Evolutionary conservation across 805 yeast genomes (phyloP), one percentile per base, ranked within the genome.

Genomic region (Kodamaea kakaduensis): DNA sequence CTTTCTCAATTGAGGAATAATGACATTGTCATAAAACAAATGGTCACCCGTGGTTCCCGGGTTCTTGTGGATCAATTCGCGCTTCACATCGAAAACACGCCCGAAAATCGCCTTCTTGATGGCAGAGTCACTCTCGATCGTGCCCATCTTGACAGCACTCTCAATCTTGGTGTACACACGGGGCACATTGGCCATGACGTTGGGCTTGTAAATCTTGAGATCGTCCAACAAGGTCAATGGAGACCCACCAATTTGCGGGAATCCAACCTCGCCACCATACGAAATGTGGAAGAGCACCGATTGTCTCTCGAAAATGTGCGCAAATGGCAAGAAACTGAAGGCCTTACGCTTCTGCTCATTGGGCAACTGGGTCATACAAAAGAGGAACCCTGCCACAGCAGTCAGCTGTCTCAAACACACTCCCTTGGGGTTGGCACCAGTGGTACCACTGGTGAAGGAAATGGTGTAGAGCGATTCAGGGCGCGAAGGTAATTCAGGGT

Each of bases 291-390:
- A 44, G 4, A 51, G 53, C 16, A 50, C 31, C 10, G 50, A 35
- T 40, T 51, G 57, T 23, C 69, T 45, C 40, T 63, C 64, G 40
- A 46, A 63, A 14, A 63, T 59, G 40, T 63, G 69, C 9, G 69
- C 64, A 42, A 63, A 51, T 0, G 69, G 69, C 38, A 63, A 50
- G 43, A 59, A 62, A 14, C 45, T 32, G 31, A 46, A 52, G 9
- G 46, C 47, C 15, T 31, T 32, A n/a, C 25, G 10, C 5, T 34
- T 32, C 10, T 9, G 6, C 14, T 12, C 22, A 15, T 22, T 18
- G 7, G 39, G 37, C 9, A 41, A 18, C 19, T 26, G 32, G 5
- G 41, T 47, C 43, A 51, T 12, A 4, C 46, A 28, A 32, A 47
- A 46, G 6, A 40, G 38, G 19, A 43, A 25, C 3, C 54, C 56